Base-by-base conservation (phyloP, 1,284 basidiomycete species). In the Puccinia polysora region DNA sequence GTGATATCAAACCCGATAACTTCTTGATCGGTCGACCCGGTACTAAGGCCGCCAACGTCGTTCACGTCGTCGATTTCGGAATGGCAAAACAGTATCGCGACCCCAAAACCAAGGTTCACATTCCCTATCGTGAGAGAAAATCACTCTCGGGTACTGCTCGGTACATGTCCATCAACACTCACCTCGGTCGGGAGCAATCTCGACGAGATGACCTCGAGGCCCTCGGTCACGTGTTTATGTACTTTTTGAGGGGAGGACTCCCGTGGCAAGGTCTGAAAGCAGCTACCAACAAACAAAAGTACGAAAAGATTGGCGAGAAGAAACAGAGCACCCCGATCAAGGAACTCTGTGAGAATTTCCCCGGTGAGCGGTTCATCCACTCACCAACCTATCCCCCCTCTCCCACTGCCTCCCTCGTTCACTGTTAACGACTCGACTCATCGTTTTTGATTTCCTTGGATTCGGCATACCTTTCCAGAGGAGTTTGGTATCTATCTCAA, bases 31-130 rank as follows among this genome's bases (percentile, higher is more conserved):
- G 93, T 38, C 86, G 91, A 23, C 89, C 91, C 12, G 88, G 87
- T 47, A 94, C 90, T 56, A 95, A 95, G 82, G 86, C 84, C 56
- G 85, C 90, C 50, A 91, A 92, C 79, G 84, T 86, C 18, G 88
- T 97, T 76, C 89, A 94, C 79, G 85, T 85, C 32, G 90, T 95
- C 76, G 92, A 96, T 81, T 96, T 97, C 80, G 93, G 93, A 72
- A 95, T 96, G 92, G 93, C 93, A 47, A 97, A 97, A 82, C 92
- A 95, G 81, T 97, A 96, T 80, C 88, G 93, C 58, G 93, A 97
- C 80, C 91, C 92, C 28, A 96, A 94, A 84, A 93, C 91, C 73
- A 94, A 94, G 82, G 90, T 92, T 80, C 93, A 97, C 82, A 97
- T 97, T 75, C 93, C 93, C 32, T 96, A 97, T 81, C 86, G 93